A percentile compares a stretch with the other conserved stretches of the same genome.
Conservation (phyloP, 2,329 filamentous ascomycete genomes). For the Teratosphaeria destructans region DNA sequence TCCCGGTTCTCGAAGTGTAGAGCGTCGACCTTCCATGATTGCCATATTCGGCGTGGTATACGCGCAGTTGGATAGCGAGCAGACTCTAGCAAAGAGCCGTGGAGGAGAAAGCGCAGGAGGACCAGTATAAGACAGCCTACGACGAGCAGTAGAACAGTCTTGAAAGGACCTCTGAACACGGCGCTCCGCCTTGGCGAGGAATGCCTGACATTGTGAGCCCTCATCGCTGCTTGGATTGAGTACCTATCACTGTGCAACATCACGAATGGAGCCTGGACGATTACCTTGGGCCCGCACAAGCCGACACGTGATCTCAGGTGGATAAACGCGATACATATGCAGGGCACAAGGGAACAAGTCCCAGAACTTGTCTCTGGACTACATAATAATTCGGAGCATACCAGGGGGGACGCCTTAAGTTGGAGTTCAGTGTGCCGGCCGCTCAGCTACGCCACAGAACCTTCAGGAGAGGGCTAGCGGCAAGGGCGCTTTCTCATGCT, state of each 20-base stretch:
- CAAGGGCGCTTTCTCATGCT: neutral
- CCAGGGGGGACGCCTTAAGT: too few species aligned
- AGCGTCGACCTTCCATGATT: constrained; percentile 63
- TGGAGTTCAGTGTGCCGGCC: too few species aligned
- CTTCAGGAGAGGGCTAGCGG: neutral
- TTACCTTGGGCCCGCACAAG: too few species aligned
- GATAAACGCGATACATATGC: too few species aligned
- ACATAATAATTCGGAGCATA: too few species aligned
- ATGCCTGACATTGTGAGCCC: neutral
- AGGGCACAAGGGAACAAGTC: too few species aligned
- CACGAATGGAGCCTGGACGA: too few species aligned
- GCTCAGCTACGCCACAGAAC: too few species aligned
- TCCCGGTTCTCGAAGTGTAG: constrained; percentile 57
- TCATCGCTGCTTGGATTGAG: too few species aligned
- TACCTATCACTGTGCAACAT: too few species aligned
- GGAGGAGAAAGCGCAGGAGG: neutral
- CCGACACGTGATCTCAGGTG: too few species aligned
- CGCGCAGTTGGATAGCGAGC: neutral
- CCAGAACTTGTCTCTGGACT: too few species aligned
- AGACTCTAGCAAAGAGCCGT: neutral
- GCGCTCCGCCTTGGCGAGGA: neutral
- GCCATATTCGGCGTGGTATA: constrained; percentile 61
- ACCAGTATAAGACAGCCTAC: neutral
- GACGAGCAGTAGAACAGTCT: neutral
- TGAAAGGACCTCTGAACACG: neutral